Percentiles rank a stretch among this genome's conserved stretches.
These are phyloP conservation scores for Kwoniella pini DNA, from an alignment of 768 basidiomycete genomes.

Conservation along the genomic window DNA sequence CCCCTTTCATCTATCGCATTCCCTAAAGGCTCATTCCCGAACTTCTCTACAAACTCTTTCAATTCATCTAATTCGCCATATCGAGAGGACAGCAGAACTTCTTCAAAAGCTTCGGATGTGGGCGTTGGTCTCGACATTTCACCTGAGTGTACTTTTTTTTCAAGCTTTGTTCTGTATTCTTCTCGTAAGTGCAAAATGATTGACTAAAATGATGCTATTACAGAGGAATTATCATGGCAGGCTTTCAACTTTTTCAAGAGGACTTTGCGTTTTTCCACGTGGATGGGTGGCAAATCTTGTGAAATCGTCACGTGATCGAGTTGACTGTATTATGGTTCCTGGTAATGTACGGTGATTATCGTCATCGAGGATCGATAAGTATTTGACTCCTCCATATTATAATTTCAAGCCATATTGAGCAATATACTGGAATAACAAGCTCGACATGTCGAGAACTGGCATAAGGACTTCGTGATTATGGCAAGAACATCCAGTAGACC, in stretches of 20 bases:
- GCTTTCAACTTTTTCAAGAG: neutral
- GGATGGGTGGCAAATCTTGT: slow-evolving; percentile 8
- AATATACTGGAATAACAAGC: too few species aligned
- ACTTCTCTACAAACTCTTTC: slow-evolving; percentile 64
- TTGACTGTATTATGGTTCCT: slow-evolving; percentile 24
- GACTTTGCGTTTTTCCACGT: slow-evolving; percentile 6
- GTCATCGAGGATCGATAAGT: slow-evolving; percentile 15
- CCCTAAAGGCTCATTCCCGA: slow-evolving; percentile 59
- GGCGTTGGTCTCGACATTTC: slow-evolving; percentile 37
- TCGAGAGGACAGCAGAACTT: slow-evolving; percentile 77
- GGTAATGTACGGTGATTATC: neutral
- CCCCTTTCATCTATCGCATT: slow-evolving; percentile 70
- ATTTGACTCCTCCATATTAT: too few species aligned
- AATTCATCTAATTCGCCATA: slow-evolving; percentile 86
- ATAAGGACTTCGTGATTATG: slow-evolving; percentile 7
- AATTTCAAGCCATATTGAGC: too few species aligned
- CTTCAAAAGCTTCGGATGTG: slow-evolving; percentile 59
- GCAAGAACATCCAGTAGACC: slow-evolving; percentile 6
- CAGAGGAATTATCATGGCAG: neutral
- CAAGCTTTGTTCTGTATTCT: too few species aligned
- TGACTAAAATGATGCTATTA: neutral
- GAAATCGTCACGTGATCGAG: slow-evolving; percentile 4
- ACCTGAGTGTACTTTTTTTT: too few species aligned
- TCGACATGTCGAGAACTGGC: too few species aligned
- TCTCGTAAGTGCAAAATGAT: too few species aligned